Evolutionary conservation across 345 rosid species (phyloP).

Genomic region (Lepidium aucheri): DNA sequence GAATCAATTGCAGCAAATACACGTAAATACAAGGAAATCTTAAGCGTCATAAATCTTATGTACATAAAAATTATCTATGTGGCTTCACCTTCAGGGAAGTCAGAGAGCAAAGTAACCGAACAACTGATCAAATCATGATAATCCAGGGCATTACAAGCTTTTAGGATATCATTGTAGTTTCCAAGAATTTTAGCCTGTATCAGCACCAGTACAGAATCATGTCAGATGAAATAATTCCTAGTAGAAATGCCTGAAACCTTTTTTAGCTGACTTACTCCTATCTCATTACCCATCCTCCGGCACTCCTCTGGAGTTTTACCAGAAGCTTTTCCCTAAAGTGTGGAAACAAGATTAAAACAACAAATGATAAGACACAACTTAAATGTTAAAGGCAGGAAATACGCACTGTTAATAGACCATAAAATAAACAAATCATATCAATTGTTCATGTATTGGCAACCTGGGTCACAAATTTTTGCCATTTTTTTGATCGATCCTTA

Average conservation of each 20-base stretch:
- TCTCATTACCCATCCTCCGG: slow-evolving; percentile 54
- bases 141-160: slow-evolving; percentile 81
- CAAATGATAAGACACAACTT: background rate
- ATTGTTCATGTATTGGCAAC: slow-evolving; percentile 29
- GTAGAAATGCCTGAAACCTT: slow-evolving; percentile 13
- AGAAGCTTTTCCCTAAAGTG: slow-evolving; percentile 80
- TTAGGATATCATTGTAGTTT: slow-evolving; percentile 58
- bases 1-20: slow-evolving; percentile 16
- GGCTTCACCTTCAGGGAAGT: slow-evolving; percentile 71
- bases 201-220: slow-evolving; percentile 23
- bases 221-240: slow-evolving; percentile 8
- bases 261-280: slow-evolving; percentile 53
- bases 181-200: slow-evolving; percentile 73
- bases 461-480: slow-evolving; percentile 90
- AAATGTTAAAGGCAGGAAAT: background rate
- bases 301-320: slow-evolving; percentile 65
- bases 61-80: background rate
- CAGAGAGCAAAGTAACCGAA: slow-evolving; percentile 64
- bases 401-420: background rate
- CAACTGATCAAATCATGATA: slow-evolving; percentile 88
- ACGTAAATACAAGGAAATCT: slow-evolving; percentile 12
- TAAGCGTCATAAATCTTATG: slow-evolving; percentile 7
- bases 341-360: slow-evolving; percentile 2
- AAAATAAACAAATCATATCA: background rate
- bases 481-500: slow-evolving; percentile 75